A percentile compares a stretch with the other conserved stretches of the same genome.
Evolutionary conservation across 2,329 filamentous ascomycete genomes (phyloP).

Genomic region (Dendryphion nanum): DNA sequence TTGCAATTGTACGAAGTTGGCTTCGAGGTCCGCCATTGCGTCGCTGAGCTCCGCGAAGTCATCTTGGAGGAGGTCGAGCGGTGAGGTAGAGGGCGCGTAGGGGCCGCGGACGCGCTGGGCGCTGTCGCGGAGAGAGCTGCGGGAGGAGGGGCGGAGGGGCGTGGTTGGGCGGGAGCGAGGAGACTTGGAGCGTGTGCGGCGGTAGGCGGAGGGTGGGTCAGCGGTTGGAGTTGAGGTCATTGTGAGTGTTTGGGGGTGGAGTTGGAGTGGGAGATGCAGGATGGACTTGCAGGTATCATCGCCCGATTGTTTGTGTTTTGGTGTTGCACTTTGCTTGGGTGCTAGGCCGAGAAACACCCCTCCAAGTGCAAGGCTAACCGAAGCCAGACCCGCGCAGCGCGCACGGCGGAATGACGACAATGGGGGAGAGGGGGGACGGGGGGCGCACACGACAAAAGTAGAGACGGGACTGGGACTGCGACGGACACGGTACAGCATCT

Average conservation of each 20-base stretch:
- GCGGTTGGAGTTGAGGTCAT: conserved; percentile 18
- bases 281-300: no score
- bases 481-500: no score
- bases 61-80: conserved; percentile 80
- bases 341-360: no score
- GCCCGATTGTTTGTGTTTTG: conserved; percentile 1
- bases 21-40: conserved; percentile 91
- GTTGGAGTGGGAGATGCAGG: no score
- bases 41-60: conserved; percentile 92
- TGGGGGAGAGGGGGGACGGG: no score
- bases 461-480: no score
- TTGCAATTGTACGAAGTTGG: conserved; percentile 96
- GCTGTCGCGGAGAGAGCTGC: conserved; percentile 74
- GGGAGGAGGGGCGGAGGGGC: conserved; percentile 84
- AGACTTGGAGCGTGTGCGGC: conserved; percentile 58
- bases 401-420: no score
- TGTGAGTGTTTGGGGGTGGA: conserved; percentile 20
- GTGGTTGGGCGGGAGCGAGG: conserved; percentile 76
- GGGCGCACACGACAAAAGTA: no score
- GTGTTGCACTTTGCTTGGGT: no score
- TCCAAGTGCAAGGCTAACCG: no score
- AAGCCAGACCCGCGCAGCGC: no score
- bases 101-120: conserved; percentile 39
- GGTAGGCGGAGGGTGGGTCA: conserved; percentile 20
- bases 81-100: conserved; percentile 58